Evolutionary conservation across 208 protist genomes (phyloP).

Genomic region (Acanthamoeba polyphaga): DNA sequence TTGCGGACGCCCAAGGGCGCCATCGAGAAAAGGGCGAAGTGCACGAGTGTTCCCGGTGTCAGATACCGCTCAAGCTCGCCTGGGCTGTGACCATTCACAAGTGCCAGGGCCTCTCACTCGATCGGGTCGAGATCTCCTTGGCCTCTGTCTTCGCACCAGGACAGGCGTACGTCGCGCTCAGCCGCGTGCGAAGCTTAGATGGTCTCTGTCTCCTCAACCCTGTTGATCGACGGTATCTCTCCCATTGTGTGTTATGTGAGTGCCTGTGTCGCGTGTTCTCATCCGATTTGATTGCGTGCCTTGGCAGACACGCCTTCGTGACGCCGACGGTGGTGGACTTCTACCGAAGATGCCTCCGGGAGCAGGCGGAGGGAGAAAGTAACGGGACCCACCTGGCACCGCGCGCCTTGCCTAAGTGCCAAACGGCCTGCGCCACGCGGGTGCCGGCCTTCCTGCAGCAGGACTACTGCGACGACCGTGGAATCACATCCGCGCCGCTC

Average conservation of each 20-base stretch:
- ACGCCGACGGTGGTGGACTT: neutral
- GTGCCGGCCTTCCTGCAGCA: neutral
- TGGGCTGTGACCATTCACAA: slow-evolving; percentile 98
- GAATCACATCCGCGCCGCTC: neutral
- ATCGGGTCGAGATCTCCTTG: neutral
- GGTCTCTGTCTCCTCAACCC: slow-evolving; percentile 19
- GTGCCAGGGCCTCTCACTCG: slow-evolving; percentile 94
- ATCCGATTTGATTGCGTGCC: neutral
- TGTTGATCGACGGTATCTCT: neutral
- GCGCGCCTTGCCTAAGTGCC: neutral
- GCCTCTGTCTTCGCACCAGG: neutral
- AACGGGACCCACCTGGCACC: neutral
- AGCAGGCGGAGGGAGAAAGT: neutral
- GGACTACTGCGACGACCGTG: neutral
- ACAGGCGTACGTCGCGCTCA: slow-evolving; percentile 34
- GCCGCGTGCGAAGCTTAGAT: neutral
- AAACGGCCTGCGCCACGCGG: neutral
- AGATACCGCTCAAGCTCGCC: slow-evolving; percentile 93
- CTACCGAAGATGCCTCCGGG: neutral
- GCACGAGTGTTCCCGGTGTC: neutral
- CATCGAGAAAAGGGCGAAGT: neutral
- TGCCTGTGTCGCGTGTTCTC: neutral
- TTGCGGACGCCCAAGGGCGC: neutral
- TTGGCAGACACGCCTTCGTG: neutral
- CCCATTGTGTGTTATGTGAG: neutral